Conservation (phyloP, 225 moss, liverwort and hornwort genomes). For the Sphagnum tenellum region DNA sequence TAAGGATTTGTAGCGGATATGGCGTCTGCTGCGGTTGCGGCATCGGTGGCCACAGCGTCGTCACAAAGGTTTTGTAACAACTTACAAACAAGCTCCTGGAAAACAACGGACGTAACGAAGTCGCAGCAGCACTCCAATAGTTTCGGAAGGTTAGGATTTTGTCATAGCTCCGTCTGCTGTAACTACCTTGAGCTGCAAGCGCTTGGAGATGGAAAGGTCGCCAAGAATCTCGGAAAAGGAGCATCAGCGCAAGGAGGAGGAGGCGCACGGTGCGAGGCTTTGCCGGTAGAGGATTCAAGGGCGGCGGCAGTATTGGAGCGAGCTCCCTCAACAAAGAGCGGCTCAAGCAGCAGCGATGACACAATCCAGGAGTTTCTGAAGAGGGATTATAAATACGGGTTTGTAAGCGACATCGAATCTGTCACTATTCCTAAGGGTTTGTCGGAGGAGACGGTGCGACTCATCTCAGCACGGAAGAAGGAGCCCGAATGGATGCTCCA, state of each 20-base stretch:
- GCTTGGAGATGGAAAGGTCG: too few relatives aligned
- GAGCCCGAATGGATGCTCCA: constrained; percentile 95
- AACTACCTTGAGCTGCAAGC: too few relatives aligned
- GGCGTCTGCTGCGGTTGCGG: too few relatives aligned
- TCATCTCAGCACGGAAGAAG: constrained; percentile 91
- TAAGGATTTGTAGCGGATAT: too few relatives aligned
- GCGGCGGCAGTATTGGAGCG: constrained; percentile 29
- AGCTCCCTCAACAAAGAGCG: constrained; percentile 28
- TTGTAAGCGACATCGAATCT: constrained; percentile 80
- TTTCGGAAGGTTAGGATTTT: too few relatives aligned
- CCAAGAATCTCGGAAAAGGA: too few relatives aligned
- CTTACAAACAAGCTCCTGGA: too few relatives aligned
- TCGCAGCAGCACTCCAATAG: too few relatives aligned
- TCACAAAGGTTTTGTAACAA: too few relatives aligned
- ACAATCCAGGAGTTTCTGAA: constrained; percentile 82
- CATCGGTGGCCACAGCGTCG: too few relatives aligned
- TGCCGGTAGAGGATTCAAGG: constrained; percentile 13
- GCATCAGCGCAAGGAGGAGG: background rate
- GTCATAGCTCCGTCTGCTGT: too few relatives aligned
- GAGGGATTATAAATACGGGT: constrained; percentile 96
- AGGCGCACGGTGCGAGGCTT: constrained; percentile 21
- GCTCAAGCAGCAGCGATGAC: constrained; percentile 60
- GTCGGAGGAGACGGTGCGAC: constrained; percentile 72
- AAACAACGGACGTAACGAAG: too few relatives aligned
- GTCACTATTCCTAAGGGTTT: constrained; percentile 94